Base-by-base conservation (phyloP, 2,329 filamentous ascomycete species). In the Sclerotinia sclerotiorum region DNA sequence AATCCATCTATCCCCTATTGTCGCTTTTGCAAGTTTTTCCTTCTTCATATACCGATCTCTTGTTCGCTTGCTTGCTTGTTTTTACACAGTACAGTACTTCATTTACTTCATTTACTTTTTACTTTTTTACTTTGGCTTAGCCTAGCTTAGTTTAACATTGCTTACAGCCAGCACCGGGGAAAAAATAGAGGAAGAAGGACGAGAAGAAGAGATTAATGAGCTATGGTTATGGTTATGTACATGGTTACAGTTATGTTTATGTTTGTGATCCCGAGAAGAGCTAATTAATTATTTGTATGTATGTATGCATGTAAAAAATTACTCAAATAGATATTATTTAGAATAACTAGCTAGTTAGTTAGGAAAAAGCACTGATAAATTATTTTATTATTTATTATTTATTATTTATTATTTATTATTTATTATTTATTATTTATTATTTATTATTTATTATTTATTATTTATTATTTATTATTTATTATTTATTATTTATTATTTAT, bases 131-230 rank as follows among this genome's bases (percentile, higher is more conserved):
- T 46, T 46, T 27, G 56, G 39, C 29, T 35, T 42, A 8, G 39
- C 13, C 29, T 27, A 39, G n/a, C 39, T 19, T 60, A 17, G 24
- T 19, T 35, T 42, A 13, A 13, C 39, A 13, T 15, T 15, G 11
- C 35, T 29, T 35, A 15, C 7, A 35, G 54, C 54, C 21, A 19
- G 29, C 19, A 32, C 29, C n/a, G n/a, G 32, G 35, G 35, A 39
- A 29, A 29, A 19, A 15, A 27, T 27, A 24, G 49, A 11, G 13
- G 24, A 29, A 52, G 49, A 17, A 17, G 13, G 5, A 42, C 2
- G 54, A 39, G 24, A 60, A 11, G 57, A 44, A 46, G 57, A 39
- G 5, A 46, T 60, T 60, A 60, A 60, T 60, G 57, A 29, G 42
- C 46, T 29, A 60, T 10, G 42, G 13, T 42, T 17, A 42, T 42